A percentile compares a stretch with the other conserved stretches of the same genome.
phyloP scores from a whole-genome alignment of 805 yeast genomes.

The Candida nemodendra region DNA sequence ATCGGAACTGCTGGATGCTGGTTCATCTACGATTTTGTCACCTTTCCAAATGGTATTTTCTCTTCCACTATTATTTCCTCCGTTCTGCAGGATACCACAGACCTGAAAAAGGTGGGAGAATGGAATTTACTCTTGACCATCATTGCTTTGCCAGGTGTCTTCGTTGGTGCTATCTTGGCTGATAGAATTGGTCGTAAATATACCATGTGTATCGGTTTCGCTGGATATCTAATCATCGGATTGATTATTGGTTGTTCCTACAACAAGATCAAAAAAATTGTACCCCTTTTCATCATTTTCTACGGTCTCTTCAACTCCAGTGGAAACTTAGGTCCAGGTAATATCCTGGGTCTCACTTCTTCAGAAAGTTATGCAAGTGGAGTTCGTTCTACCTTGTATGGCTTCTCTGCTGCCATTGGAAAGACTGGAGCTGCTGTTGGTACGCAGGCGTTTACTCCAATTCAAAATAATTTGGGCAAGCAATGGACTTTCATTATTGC shows the following conservation, averaged over 20 bases:
- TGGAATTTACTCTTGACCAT: constrained; percentile 68
- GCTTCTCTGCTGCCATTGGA: constrained; percentile 76
- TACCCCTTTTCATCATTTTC: constrained; percentile 64
- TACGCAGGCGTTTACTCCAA: constrained; percentile 68
- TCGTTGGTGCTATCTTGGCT: constrained; percentile 64
- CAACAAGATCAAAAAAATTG: constrained; percentile 52
- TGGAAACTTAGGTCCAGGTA: constrained; percentile 81
- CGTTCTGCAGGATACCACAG: constrained; percentile 43
- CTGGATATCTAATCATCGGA: constrained; percentile 70
- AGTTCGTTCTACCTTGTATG: constrained; percentile 73
- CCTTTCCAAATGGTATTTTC: constrained; percentile 72
- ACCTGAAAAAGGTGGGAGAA: constrained; percentile 60
- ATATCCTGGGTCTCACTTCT: constrained; percentile 64
- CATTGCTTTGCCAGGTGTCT: constrained; percentile 71
- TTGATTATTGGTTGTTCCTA: constrained; percentile 67
- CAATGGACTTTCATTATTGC: constrained; percentile 79
- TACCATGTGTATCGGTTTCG: constrained; percentile 68
- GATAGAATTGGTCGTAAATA: constrained; percentile 70
- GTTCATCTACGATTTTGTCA: constrained; percentile 80
- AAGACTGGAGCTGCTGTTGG: constrained; percentile 87
- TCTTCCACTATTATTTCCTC: constrained; percentile 46
- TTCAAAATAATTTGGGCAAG: constrained; percentile 60
- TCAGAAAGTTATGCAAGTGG: constrained; percentile 76
- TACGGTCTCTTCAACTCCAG: constrained; percentile 69
- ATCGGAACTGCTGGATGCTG: constrained; percentile 73